Conservation (phyloP, 75 land plant genomes). For the Picea sitchensis region DNA sequence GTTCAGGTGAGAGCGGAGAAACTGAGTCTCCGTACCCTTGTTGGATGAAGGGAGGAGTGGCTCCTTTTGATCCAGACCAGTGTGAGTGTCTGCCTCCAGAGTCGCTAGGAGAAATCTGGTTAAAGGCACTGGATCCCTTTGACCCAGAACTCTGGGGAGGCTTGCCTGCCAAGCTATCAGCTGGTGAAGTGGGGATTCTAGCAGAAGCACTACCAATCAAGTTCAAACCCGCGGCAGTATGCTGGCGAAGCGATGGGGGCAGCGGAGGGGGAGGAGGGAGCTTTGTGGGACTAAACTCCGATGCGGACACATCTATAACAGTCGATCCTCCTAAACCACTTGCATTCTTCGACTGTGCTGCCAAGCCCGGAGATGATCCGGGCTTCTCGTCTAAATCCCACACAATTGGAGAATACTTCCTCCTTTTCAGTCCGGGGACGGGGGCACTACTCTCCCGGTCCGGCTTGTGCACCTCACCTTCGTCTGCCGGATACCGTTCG, state of each 20-base stretch:
- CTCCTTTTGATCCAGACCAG: neutral
- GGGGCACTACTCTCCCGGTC: neutral
- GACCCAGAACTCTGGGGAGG: neutral
- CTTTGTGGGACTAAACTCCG: neutral
- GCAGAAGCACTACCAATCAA: neutral
- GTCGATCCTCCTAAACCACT: neutral
- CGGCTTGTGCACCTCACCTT: constrained; percentile 12
- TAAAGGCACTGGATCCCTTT: neutral
- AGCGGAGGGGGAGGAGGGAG: constrained; percentile 34
- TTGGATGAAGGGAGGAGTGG: neutral
- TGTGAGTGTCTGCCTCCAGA: neutral
- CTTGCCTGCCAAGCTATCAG: neutral
- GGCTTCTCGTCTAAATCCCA: constrained; percentile 84
- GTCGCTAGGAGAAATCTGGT: neutral
- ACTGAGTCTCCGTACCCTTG: neutral
- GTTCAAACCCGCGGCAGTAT: no score
- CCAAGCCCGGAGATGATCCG: neutral
- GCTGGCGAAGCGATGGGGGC: constrained; percentile 9
- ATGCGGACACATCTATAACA: neutral
- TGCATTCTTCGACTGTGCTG: neutral
- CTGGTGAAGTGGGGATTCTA: neutral
- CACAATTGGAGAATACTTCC: constrained; percentile 84
- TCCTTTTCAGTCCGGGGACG: constrained; percentile 34
- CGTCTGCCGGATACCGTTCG: constrained; percentile 5
- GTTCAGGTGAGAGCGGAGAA: constrained; percentile 13